Evolutionary conservation across 495 filamentous ascomycete genomes (phyloP).

Genomic region (Aspergillus taichungensis): DNA sequence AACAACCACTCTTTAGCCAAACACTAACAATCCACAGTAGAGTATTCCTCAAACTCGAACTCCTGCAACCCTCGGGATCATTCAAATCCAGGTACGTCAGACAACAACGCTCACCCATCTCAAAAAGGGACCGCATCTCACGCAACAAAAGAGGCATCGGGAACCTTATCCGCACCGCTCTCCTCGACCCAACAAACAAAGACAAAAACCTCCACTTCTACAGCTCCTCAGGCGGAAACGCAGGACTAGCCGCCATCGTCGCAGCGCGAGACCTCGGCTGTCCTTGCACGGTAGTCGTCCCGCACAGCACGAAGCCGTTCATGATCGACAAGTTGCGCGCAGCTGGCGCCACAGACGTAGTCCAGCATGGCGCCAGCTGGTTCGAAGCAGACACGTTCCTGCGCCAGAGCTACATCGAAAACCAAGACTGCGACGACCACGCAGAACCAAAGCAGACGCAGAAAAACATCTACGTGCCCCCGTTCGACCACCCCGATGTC

Average conservation of each 20-base stretch:
- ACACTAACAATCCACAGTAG: constrained; percentile 33
- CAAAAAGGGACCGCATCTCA: not conserved
- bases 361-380: constrained; percentile 68
- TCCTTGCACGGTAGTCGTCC: constrained; percentile 70
- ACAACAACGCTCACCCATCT: not conserved
- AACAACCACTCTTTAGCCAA: not conserved
- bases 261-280: constrained; percentile 55
- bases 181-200: constrained; percentile 27
- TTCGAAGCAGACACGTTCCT: constrained; percentile 66
- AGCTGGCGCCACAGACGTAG: constrained; percentile 56
- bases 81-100: constrained; percentile 74
- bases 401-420: constrained; percentile 46
- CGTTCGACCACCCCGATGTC: constrained; percentile 74
- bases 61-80: constrained; percentile 79
- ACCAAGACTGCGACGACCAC: constrained; percentile 9
- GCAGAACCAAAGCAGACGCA: constrained; percentile 46
- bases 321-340: constrained; percentile 65
- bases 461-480: constrained; percentile 45
- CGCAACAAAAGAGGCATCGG: constrained; percentile 55
- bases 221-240: constrained; percentile 80
- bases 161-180: constrained; percentile 53
- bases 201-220: constrained; percentile 59
- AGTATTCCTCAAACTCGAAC: constrained; percentile 86
- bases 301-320: constrained; percentile 49
- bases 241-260: constrained; percentile 79